phyloP scores from a whole-genome alignment of 177 flowering plant genomes.

The Tripterygium wilfordii region DNA sequence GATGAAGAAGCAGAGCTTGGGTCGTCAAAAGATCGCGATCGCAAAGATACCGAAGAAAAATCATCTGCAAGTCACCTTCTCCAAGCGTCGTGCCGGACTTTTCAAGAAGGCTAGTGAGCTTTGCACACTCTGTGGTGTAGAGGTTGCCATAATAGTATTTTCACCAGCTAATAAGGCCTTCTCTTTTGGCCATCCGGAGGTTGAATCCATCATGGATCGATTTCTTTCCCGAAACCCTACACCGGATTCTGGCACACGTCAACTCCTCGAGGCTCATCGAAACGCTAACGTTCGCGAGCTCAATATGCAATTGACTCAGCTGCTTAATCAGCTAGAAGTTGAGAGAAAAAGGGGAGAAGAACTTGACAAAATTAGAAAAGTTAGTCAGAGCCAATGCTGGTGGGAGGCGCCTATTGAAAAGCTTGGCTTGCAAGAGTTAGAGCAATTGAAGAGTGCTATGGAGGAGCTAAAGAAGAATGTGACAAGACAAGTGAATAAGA shows the following conservation, averaged over 20 bases:
- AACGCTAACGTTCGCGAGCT: conserved; percentile 17
- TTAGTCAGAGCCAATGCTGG: conserved; percentile 10
- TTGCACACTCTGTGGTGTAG: conserved; percentile 40
- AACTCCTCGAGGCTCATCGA: conserved; percentile 16
- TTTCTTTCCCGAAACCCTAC: conserved; percentile 12
- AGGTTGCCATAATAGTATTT: conserved; percentile 41
- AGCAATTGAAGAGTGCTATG: conserved; percentile 12
- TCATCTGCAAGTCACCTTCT: conserved; percentile 44
- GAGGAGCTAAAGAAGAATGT: conserved; percentile 20
- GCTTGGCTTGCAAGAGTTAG: conserved; percentile 12
- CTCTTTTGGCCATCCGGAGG: conserved; percentile 42
- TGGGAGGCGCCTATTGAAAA: conserved; percentile 20
- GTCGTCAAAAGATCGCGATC: conserved; percentile 27
- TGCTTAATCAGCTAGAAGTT: conserved; percentile 13
- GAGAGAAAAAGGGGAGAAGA: conserved; percentile 23
- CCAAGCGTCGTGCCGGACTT: conserved; percentile 41
- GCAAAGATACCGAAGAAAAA: conserved; percentile 19
- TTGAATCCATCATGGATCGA: conserved; percentile 27
- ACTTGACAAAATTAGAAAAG: conserved; percentile 9
- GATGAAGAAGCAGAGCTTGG: conserved; percentile 15
- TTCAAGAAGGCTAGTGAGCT: conserved; percentile 58
- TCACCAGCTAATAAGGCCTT: conserved; percentile 45
- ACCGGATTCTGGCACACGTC: background rate
- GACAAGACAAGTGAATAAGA: conserved; percentile 4
- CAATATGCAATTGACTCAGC: conserved; percentile 17